Evolutionary conservation across 257 asterid species (phyloP).

Genomic region (Lycium ferocissimum): DNA sequence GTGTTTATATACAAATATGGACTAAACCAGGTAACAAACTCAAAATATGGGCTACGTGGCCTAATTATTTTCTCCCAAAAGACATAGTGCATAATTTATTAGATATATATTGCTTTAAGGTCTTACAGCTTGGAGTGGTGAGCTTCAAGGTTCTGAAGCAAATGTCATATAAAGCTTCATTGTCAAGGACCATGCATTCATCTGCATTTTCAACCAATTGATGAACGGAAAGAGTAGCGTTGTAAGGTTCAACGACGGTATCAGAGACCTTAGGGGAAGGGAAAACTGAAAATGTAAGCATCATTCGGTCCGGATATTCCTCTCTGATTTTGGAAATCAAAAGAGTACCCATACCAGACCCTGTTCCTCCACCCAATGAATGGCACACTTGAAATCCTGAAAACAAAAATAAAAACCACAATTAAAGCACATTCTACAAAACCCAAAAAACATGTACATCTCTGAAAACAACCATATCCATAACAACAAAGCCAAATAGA

Average conservation of each 20-base stretch:
- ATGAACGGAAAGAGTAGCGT: slow-evolving; percentile 25
- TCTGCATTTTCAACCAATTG: slow-evolving; percentile 27
- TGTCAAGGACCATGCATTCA: slow-evolving; percentile 28
- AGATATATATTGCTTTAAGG: neutral
- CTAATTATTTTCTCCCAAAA: no score
- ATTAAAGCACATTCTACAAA: neutral
- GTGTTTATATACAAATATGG: no score
- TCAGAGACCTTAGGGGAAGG: slow-evolving; percentile 28
- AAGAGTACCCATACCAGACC: slow-evolving; percentile 29
- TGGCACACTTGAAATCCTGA: slow-evolving; percentile 26
- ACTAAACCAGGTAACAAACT: no score
- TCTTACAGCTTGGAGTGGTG: slow-evolving; percentile 26
- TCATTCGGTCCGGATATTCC: slow-evolving; percentile 29
- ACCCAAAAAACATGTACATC: neutral
- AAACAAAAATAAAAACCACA: neutral
- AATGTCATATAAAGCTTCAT: slow-evolving; percentile 25
- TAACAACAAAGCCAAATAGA: neutral
- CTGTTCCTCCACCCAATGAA: slow-evolving; percentile 31
- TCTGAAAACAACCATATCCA: neutral
- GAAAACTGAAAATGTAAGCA: slow-evolving; percentile 26
- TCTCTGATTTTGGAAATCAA: slow-evolving; percentile 27
- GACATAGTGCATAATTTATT: no score
- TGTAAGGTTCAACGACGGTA: slow-evolving; percentile 23
- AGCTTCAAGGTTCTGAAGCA: slow-evolving; percentile 26
- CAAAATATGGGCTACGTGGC: no score